A percentile compares a stretch with the other conserved stretches of the same genome.
Conservation (phyloP, 306 rosid species). For the Dalbergia cochinchinensis region DNA sequence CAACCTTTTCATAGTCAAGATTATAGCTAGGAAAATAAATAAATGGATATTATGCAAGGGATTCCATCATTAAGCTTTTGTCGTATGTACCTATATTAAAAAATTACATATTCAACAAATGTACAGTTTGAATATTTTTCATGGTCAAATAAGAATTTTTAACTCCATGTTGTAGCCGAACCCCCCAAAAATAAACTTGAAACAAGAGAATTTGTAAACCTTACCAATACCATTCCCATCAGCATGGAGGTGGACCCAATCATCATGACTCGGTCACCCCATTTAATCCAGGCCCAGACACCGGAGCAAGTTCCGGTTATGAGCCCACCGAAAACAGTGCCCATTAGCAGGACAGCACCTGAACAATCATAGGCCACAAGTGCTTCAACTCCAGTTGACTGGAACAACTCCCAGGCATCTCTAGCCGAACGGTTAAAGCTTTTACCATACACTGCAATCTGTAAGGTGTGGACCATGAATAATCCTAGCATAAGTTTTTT, state of each 20-base stretch:
- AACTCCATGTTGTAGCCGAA: not conserved
- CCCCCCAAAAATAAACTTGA: not conserved
- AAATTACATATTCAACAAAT: conserved; percentile 20
- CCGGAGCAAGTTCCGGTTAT: conserved; percentile 94
- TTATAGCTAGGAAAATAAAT: not conserved
- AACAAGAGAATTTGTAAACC: conserved; percentile 37
- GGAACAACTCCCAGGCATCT: conserved; percentile 99
- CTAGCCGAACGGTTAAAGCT: conserved; percentile 92
- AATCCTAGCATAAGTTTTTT: conserved; percentile 21
- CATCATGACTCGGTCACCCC: conserved; percentile 79
- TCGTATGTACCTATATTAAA: not conserved
- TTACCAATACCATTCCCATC: conserved; percentile 99
- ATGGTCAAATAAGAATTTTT: conserved; percentile 8
- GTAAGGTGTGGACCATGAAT: conserved; percentile 43
- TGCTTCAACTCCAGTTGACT: conserved; percentile 98
- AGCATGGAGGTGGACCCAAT: conserved; percentile 90
- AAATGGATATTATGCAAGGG: not conserved
- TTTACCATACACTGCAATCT: conserved; percentile 97
- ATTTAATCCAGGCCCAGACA: conserved; percentile 84
- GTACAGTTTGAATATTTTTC: conserved; percentile 18
- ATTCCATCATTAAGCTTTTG: conserved; percentile 9
- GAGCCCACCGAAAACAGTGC: conserved; percentile 86
- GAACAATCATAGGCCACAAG: conserved; percentile 98
- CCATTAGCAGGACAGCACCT: conserved; percentile 96
- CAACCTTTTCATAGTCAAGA: conserved; percentile 22